phyloP scores from a whole-genome alignment of 805 yeast species.

The Kodamaea kakaduensis region DNA sequence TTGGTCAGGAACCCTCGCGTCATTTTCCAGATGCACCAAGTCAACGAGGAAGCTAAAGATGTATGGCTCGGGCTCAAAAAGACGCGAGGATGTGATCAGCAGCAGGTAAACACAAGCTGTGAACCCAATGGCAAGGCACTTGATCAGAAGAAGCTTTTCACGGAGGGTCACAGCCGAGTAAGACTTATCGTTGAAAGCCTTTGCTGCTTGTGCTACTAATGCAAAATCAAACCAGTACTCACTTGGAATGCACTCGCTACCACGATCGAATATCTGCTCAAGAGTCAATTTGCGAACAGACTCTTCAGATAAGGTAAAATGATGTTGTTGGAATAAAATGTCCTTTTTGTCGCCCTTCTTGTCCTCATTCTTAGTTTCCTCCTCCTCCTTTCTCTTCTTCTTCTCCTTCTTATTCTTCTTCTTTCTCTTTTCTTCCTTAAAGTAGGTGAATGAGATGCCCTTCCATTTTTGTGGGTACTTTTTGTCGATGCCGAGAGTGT shows the following conservation, averaged over 20 bases:
- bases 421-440: conserved; percentile 15
- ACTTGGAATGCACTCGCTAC: conserved; percentile 52
- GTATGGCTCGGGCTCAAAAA: conserved; percentile 70
- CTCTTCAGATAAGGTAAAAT: conserved; percentile 43
- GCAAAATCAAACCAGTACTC: conserved; percentile 64
- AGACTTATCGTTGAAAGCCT: conserved; percentile 61
- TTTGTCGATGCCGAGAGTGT: conserved; percentile 38
- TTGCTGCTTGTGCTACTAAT: conserved; percentile 58
- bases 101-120: conserved; percentile 54
- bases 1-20: conserved; percentile 42
- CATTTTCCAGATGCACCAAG: conserved; percentile 62
- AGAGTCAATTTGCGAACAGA: conserved; percentile 50
- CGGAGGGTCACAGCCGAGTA: conserved; percentile 54
- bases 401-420: conserved; percentile 12
- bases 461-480: conserved; percentile 57
- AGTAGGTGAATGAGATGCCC: conserved; percentile 51
- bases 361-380: background rate
- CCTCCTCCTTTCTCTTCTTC: background rate
- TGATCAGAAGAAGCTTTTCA: conserved; percentile 54
- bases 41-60: conserved; percentile 67
- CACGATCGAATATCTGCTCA: conserved; percentile 64
- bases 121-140: conserved; percentile 65
- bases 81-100: conserved; percentile 55
- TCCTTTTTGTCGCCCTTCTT: no score
- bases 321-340: conserved; percentile 25